phyloP scores from a whole-genome alignment of 1,139 yeast genomes.

The Candida neerlandica region DNA sequence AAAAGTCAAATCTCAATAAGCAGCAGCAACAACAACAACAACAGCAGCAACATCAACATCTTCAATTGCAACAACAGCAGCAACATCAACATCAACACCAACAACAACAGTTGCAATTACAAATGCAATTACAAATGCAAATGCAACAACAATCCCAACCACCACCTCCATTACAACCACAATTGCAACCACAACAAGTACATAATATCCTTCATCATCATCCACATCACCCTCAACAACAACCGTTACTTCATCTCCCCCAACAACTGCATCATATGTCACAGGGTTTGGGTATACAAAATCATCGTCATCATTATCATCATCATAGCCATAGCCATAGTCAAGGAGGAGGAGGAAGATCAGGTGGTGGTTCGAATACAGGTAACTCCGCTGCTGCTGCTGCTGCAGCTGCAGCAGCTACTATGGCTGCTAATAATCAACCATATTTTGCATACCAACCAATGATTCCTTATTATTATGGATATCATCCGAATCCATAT shows the following conservation, averaged over 20 bases:
- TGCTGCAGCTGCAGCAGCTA: slow-evolving; percentile 4
- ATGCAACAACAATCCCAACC: background rate
- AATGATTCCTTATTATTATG: slow-evolving; percentile 17
- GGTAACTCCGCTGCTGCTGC: slow-evolving; percentile 2
- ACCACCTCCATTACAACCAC: background rate
- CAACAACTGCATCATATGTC: slow-evolving; percentile 2
- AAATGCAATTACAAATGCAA: background rate
- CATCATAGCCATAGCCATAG: background rate
- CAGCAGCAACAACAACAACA: slow-evolving; percentile 5
- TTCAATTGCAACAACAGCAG: background rate
- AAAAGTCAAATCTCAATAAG: slow-evolving; percentile 22
- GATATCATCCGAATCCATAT: slow-evolving; percentile 18
- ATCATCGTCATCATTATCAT: background rate
- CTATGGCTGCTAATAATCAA: slow-evolving; percentile 6
- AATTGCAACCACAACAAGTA: background rate
- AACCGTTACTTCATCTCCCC: background rate
- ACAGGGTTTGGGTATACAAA: background rate
- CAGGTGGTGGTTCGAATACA: background rate
- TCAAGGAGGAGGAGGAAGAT: background rate
- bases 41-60: slow-evolving; percentile 2
- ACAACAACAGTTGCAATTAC: background rate
- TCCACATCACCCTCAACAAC: background rate
- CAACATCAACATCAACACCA: slow-evolving; percentile 3
- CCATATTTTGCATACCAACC: slow-evolving; percentile 16
- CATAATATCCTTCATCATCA: background rate